These are phyloP conservation scores for Diaporthe caulivora DNA, from an alignment of 2,329 filamentous ascomycete genomes.

Conservation along the genomic window DNA sequence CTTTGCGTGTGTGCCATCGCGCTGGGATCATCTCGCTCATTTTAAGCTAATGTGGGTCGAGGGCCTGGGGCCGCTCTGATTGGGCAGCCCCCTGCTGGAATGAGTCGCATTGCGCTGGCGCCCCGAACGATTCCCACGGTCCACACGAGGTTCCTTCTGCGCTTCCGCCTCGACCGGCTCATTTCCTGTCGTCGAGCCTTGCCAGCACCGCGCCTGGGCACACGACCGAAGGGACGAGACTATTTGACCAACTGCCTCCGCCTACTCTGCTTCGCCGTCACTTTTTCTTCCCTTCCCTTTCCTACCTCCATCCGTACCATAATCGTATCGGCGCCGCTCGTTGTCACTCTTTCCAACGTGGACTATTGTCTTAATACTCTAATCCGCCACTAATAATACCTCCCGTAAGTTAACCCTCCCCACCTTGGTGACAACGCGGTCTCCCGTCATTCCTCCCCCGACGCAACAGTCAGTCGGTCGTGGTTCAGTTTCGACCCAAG, in stretches of 20 bases:
- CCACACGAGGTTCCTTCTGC: slow-evolving; percentile 28
- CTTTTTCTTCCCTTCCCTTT: neutral
- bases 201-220: neutral
- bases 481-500: slow-evolving; percentile 18
- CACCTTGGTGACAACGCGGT: neutral
- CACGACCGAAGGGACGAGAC: neutral
- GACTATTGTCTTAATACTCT: slow-evolving; percentile 17
- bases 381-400: slow-evolving; percentile 18
- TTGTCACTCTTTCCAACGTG: slow-evolving; percentile 36
- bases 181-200: slow-evolving; percentile 19
- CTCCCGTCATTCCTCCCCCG: slow-evolving; percentile 18
- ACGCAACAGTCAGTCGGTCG: neutral
- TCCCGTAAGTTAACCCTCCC: slow-evolving; percentile 24
- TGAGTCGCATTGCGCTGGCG: slow-evolving; percentile 24
- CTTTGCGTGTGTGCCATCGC: slow-evolving; percentile 10
- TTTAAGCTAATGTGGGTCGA: slow-evolving; percentile 27
- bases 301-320: neutral
- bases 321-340: slow-evolving; percentile 24
- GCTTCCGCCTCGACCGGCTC: slow-evolving; percentile 30
- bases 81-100: slow-evolving; percentile 15
- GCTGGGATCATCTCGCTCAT: slow-evolving; percentile 39
- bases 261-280: slow-evolving; percentile 3
- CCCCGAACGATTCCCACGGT: slow-evolving; percentile 11
- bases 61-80: neutral
- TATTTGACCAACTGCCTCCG: slow-evolving; percentile 33